Base-by-base conservation (phyloP, 2,329 filamentous ascomycete genomes). In the Trichoderma pleuroti region DNA sequence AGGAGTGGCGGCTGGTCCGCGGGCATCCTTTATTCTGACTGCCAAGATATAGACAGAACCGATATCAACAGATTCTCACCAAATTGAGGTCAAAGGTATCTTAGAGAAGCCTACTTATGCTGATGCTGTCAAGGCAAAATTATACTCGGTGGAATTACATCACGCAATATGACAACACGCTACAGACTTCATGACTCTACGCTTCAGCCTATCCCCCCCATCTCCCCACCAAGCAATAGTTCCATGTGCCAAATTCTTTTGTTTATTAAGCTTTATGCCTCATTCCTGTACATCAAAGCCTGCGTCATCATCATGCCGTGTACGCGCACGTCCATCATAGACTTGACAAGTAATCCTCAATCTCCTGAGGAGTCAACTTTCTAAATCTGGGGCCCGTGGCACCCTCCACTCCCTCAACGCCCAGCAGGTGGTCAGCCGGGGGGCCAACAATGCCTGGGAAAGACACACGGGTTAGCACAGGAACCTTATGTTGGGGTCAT, bases 261-360 rank as follows among this genome's bases (percentile, higher is more conserved):
- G 56, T 72, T 62, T 67, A 67, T 70, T 52, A 60, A 72, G 71
- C 62, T 28, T 65, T 62, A 63, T 70, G 70, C 52, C 63, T 52
- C 62, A 68, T 70, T 71, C 65, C 59, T 52, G 28, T 68, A 72
- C 69, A 71, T 70, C 63, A 71, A 71, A 63, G 26, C 68, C 54
- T 60, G 56, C 49, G 30, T 69, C 46, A 36, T 71, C 70, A 67
- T 68, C 46, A 56, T 68, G 28, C 59, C 24, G 18, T 36, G 64
- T 30, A 52, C 32, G 65, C 52, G 61, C 62, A 72, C 73, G 72
- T 74, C 73, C 70, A 80, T 90, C 88, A 98, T 88, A 99, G 90
- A 88, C 97, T 98, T 82, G 96, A 98, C 82, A 99, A 86, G 85
- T 99, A 99, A 83, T 99, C 96, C 86, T 99, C 96, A 79, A 99